phyloP scores from a whole-genome alignment of 2,329 filamentous ascomycete species.

The Nothomitra cinnamomea region DNA sequence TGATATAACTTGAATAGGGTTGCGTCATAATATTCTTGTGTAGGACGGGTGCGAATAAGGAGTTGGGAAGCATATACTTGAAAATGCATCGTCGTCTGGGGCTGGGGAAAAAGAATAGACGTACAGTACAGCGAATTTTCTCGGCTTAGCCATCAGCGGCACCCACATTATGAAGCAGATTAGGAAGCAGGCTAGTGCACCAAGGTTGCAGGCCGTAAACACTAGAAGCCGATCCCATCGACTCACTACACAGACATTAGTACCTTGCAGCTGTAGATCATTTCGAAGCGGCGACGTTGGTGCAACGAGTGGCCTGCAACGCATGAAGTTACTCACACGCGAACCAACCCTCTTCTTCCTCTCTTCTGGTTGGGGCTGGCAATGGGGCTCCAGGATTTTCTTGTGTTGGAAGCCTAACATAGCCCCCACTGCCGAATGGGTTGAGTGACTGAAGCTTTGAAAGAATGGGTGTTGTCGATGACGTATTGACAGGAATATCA shows the following conservation, averaged over 20 bases:
- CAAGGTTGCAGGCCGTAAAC: constrained; percentile 81
- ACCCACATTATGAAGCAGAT: constrained; percentile 85
- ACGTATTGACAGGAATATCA: constrained; percentile 59
- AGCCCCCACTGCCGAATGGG: constrained; percentile 71
- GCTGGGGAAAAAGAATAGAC: constrained; percentile 30
- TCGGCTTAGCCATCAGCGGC: constrained; percentile 58
- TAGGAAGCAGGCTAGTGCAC: constrained; percentile 79
- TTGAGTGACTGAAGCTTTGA: constrained; percentile 72
- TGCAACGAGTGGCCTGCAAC: too few relatives aligned
- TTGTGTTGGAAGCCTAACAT: constrained; percentile 76
- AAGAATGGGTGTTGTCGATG: constrained; percentile 54
- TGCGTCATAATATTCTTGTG: constrained; percentile 8
- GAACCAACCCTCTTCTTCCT: constrained; percentile 94
- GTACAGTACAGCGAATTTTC: constrained; percentile 96
- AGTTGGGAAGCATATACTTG: constrained; percentile 9
- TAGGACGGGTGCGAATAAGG: constrained; percentile 13
- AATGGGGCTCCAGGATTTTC: constrained; percentile 71
- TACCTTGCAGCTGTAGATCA: neutral
- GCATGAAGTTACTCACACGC: constrained; percentile 52
- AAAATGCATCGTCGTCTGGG: neutral
- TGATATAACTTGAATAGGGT: neutral
- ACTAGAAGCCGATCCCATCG: constrained; percentile 91
- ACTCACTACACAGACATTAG: constrained; percentile 48
- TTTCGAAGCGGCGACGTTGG: neutral
- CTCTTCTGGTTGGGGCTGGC: constrained; percentile 65